Evolutionary conservation across 1,284 basidiomycete genomes (phyloP), one percentile per base, ranked within the genome.

Genomic region (Pseudomicrostroma phylloplanum): DNA sequence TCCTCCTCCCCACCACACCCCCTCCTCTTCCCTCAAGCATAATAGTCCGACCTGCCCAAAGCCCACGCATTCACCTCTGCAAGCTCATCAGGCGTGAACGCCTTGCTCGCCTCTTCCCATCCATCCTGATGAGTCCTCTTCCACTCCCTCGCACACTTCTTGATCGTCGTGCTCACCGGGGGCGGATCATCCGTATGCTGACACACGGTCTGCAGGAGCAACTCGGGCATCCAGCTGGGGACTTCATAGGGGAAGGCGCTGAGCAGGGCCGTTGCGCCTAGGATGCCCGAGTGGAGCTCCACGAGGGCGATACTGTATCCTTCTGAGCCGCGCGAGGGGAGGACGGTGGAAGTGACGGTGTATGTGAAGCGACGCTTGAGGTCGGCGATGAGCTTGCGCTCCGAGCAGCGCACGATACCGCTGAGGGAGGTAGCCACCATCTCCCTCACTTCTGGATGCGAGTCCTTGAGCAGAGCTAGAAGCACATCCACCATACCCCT

Each of bases 331-430:
- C 80, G 61, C 78, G 77, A 19, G 78, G 83, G 42, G 76, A 81
- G 21, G 1, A 55, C 23, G 6, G 51, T 25, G 17, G 6, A 8
- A 2, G 60, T n/a, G 19, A 72, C 73, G 1, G 58, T 59, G 11
- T 53, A 62, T 7, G 70, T 75, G 57, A 79, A 79, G 9, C 68
- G 60, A 40, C 66, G 40, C 58, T 70, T 73, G 70, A 97, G 57
- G 6, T 88, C 87, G 57, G 89, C 81, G 70, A 97, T 92, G 73
- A 88, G 89, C 64, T 90, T 86, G 60, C 93, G 85, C 79, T 96
- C 92, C 12, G 92, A 94, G 76, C 92, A 96, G 67, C 94, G 85
- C 42, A 98, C 86, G 68, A 98, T 88, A 21, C 91, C 90, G 19
- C 90, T 89, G 40, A 98, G 82, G 48, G 91, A 89, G 6, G 70